A percentile compares a stretch with the other conserved stretches of the same genome.
These are phyloP conservation scores for Aristolochia californica DNA, from an alignment of 164 flowering plant species.

Conservation along the genomic window DNA sequence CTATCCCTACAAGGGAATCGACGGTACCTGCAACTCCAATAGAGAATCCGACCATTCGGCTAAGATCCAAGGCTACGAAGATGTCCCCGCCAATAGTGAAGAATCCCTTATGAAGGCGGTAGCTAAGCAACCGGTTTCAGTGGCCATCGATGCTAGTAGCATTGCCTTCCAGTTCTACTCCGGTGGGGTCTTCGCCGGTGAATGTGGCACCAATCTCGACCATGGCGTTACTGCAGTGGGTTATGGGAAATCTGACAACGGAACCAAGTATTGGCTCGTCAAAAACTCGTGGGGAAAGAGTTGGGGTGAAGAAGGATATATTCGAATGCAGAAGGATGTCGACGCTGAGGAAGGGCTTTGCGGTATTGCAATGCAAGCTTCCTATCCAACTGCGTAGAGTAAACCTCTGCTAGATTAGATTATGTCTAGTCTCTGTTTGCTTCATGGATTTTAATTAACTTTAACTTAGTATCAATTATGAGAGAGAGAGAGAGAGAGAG, in stretches of 20 bases:
- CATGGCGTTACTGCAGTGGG: conserved; percentile 22
- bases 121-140: conserved; percentile 8
- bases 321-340: too few relatives aligned
- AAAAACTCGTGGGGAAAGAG: too few relatives aligned
- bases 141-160: conserved; percentile 4
- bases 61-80: conserved; percentile 3
- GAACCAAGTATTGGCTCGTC: conserved; percentile 1
- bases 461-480: too few relatives aligned
- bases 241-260: conserved; percentile 15
- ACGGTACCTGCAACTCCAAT: conserved; percentile 10
- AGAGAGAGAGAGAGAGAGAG: too few relatives aligned
- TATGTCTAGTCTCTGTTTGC: too few relatives aligned
- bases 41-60: conserved; percentile 1
- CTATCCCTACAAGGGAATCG: conserved; percentile 60
- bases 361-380: too few relatives aligned
- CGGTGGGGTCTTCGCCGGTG: conserved; percentile 5
- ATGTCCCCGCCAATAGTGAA: conserved; percentile 7
- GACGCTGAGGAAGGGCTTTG: too few relatives aligned
- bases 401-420: too few relatives aligned
- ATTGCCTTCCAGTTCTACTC: conserved; percentile 6
- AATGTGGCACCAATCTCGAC: too few relatives aligned
- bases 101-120: conserved; percentile 6
- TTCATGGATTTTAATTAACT: too few relatives aligned
- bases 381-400: too few relatives aligned
- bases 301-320: too few relatives aligned